Percentiles rank a stretch among this genome's conserved stretches.
Conservation (phyloP, 805 yeast genomes). For the Yarrowia deformans region DNA sequence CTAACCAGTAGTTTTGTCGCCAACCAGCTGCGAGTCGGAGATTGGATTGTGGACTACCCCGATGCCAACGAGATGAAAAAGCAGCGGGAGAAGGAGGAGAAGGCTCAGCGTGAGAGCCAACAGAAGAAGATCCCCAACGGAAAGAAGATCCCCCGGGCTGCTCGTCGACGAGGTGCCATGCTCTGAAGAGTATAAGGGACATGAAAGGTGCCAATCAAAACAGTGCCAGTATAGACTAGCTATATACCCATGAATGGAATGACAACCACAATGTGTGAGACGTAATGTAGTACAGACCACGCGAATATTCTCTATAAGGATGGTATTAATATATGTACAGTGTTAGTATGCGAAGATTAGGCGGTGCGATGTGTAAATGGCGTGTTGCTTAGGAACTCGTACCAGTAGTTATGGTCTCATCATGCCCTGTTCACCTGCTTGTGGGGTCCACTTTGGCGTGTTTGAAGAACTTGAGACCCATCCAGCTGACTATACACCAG, state of each 20-base stretch:
- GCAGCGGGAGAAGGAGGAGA: constrained; percentile 27
- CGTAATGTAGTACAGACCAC: neutral
- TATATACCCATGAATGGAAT: constrained; percentile 7
- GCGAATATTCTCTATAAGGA: neutral
- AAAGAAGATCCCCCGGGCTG: constrained; percentile 11
- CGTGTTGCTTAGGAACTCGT: neutral
- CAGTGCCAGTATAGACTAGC: neutral
- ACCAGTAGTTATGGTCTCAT: neutral
- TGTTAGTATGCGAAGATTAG: constrained; percentile 20
- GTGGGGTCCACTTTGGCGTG: constrained; percentile 68
- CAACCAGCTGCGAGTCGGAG: constrained; percentile 46
- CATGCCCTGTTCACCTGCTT: neutral
- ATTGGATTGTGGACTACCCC: constrained; percentile 14
- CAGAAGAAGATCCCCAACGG: constrained; percentile 6
- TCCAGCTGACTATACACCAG: constrained; percentile 80
- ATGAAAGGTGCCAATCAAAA: neutral
- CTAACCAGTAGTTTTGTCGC: constrained; percentile 54
- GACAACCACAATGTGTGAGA: neutral
- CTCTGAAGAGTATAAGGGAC: neutral
- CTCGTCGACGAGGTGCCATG: constrained; percentile 15
- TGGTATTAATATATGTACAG: constrained; percentile 21
- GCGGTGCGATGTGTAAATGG: neutral
- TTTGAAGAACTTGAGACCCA: constrained; percentile 78
- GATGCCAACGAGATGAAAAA: constrained; percentile 22
- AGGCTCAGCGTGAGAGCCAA: neutral